Conservation (phyloP, 495 filamentous ascomycete species). For the Sporormia fimetaria region DNA sequence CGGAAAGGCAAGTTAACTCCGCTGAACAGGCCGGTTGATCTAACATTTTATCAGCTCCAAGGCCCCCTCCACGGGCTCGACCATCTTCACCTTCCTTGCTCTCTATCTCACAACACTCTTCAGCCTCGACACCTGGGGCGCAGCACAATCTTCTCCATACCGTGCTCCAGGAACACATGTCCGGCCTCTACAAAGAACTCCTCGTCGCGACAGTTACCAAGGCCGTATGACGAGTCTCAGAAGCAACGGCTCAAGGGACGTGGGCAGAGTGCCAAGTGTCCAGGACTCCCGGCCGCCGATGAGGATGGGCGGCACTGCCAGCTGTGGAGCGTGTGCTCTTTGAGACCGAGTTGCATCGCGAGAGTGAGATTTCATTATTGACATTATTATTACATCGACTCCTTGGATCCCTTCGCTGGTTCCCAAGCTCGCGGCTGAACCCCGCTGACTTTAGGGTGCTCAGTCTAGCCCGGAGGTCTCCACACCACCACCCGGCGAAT, state of each 20-base stretch:
- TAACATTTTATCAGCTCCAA: constrained; percentile 6
- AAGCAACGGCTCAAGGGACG: background rate
- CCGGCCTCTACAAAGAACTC: constrained; percentile 5
- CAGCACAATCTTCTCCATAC: constrained; percentile 13
- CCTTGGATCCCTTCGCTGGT: no score
- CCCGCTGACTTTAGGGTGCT: no score
- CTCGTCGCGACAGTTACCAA: constrained; percentile 11
- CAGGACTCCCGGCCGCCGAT: constrained; percentile 10
- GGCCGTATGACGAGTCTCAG: background rate
- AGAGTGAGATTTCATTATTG: no score
- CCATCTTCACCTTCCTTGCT: constrained; percentile 18
- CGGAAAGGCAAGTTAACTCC: no score
- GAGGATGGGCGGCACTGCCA: constrained; percentile 5
- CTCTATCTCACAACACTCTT: constrained; percentile 24
- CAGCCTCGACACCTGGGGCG: constrained; percentile 20
- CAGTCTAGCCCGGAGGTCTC: no score
- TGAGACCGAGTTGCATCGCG: no score
- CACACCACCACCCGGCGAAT: no score
- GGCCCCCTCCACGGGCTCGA: constrained; percentile 1
- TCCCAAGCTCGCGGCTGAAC: no score
- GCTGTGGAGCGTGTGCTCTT: constrained; percentile 15
- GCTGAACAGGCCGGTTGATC: no score
- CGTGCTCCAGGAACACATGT: constrained; percentile 7
- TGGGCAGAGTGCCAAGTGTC: constrained; percentile 3
- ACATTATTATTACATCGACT: no score